Conservation (phyloP, 2,329 filamentous ascomycete genomes). For the Juglanconis juglandina region DNA sequence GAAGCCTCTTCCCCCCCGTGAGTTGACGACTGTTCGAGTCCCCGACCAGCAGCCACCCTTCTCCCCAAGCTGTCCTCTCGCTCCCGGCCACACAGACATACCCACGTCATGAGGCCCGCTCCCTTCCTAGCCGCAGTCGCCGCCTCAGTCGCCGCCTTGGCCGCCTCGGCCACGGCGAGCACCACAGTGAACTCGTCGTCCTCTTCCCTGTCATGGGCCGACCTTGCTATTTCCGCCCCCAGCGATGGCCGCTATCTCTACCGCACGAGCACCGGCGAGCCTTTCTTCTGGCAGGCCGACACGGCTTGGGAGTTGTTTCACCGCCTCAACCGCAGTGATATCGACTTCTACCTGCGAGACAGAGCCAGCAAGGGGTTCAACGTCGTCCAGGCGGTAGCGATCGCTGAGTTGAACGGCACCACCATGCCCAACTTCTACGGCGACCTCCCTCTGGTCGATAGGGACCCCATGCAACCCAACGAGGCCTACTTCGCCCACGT, state of each 20-base stretch:
- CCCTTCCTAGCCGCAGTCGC: not conserved
- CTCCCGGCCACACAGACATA: too few species aligned
- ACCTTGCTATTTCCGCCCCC: not conserved
- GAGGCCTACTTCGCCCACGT: conserved; percentile 3
- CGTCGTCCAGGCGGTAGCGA: conserved; percentile 1
- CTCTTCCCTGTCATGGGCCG: not conserved
- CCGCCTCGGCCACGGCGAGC: not conserved
- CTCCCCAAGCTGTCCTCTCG: too few species aligned
- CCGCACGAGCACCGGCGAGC: not conserved
- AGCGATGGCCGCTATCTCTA: not conserved
- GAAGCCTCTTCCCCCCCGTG: not conserved
- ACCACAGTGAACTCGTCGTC: not conserved
- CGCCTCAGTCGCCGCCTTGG: not conserved
- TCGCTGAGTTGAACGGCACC: conserved; percentile 1
- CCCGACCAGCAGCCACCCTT: not conserved
- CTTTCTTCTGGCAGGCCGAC: conserved; percentile 11
- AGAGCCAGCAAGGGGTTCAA: conserved; percentile 9
- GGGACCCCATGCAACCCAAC: not conserved
- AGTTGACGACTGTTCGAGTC: not conserved
- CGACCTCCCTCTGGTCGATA: not conserved
- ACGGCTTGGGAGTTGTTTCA: conserved; percentile 6
- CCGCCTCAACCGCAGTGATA: conserved; percentile 3
- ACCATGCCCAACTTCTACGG: conserved; percentile 3
- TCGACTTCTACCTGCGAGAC: conserved; percentile 1
- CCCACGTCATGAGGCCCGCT: not conserved